Percentiles rank a stretch among this genome's conserved stretches.
These are phyloP conservation scores for Scenedesmus sp. DNA, from an alignment of 163 green algal genomes.

Conservation along the genomic window DNA sequence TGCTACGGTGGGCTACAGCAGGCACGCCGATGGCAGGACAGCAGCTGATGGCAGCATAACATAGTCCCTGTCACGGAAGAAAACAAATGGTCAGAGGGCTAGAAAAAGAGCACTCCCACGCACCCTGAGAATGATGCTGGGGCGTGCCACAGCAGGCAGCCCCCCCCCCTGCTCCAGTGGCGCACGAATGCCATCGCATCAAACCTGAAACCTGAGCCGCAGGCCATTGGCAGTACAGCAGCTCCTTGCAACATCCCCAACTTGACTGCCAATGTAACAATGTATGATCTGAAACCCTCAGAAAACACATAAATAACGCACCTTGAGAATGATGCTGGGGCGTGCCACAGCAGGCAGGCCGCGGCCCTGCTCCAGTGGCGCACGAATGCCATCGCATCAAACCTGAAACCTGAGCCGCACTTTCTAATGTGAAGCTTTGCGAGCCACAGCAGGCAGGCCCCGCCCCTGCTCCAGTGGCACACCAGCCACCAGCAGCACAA, in stretches of 20 bases:
- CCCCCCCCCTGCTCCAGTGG: neutral
- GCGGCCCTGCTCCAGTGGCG: neutral
- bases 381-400: too few species aligned
- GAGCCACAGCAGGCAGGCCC: constrained; percentile 28
- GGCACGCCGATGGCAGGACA: neutral
- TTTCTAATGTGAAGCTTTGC: neutral
- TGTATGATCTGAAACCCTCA: too few species aligned
- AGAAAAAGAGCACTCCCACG: too few species aligned
- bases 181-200: too few species aligned
- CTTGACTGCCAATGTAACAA: neutral
- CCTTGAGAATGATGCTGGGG: neutral
- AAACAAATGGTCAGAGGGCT: neutral
- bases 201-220: too few species aligned
- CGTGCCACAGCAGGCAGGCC: neutral
- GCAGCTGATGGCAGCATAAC: neutral
- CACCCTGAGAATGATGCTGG: neutral
- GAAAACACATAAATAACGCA: neutral
- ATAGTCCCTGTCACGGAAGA: neutral
- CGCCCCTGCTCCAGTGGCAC: constrained; percentile 7
- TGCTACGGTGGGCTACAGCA: too few species aligned
- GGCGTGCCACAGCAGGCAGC: neutral
- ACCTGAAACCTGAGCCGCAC: neutral
- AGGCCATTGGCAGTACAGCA: neutral
- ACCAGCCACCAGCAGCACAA: neutral
- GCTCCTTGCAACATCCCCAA: neutral